Conservation (phyloP, 1,284 basidiomycete species). For the Tremellales sp. region DNA sequence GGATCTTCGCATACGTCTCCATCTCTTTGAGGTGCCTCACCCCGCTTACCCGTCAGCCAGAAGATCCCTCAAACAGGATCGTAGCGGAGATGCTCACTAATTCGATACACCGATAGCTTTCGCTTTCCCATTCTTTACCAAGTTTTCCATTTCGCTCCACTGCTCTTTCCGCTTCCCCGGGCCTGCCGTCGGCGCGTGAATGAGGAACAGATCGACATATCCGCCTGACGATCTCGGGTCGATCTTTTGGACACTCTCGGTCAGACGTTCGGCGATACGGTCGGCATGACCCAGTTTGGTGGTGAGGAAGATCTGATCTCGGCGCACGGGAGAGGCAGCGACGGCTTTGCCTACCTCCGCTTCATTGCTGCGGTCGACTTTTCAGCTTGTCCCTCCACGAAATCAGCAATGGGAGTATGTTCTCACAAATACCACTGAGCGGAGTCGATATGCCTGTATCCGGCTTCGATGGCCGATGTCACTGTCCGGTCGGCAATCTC, state of each 20-base stretch:
- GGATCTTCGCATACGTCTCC: conserved; percentile 46
- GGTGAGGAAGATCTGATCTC: conserved; percentile 49
- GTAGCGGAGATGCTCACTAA: conserved; percentile 61
- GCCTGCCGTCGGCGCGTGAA: conserved; percentile 53
- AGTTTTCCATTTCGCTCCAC: conserved; percentile 23
- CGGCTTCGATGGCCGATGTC: conserved; percentile 62
- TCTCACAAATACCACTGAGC: conserved; percentile 39
- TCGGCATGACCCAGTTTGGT: conserved; percentile 60
- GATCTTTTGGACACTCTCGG: conserved; percentile 58
- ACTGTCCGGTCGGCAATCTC: conserved; percentile 56
- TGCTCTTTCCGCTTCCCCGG: conserved; percentile 26
- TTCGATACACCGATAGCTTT: conserved; percentile 70
- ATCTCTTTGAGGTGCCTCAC: conserved; percentile 77
- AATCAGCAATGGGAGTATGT: no score
- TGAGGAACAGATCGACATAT: conserved; percentile 72
- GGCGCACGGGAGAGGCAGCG: conserved; percentile 10
- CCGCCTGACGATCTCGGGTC: conserved; percentile 41
- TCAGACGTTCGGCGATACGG: conserved; percentile 56
- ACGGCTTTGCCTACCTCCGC: conserved; percentile 28
- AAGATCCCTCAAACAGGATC: neutral
- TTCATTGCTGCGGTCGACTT: conserved; percentile 12
- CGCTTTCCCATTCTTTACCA: conserved; percentile 60
- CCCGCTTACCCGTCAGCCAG: conserved; percentile 52
- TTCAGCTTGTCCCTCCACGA: conserved; percentile 49
- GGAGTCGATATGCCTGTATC: conserved; percentile 54